Base-by-base conservation (phyloP, 352 stramenopile genomes). In the Globisporangium alternatum region DNA sequence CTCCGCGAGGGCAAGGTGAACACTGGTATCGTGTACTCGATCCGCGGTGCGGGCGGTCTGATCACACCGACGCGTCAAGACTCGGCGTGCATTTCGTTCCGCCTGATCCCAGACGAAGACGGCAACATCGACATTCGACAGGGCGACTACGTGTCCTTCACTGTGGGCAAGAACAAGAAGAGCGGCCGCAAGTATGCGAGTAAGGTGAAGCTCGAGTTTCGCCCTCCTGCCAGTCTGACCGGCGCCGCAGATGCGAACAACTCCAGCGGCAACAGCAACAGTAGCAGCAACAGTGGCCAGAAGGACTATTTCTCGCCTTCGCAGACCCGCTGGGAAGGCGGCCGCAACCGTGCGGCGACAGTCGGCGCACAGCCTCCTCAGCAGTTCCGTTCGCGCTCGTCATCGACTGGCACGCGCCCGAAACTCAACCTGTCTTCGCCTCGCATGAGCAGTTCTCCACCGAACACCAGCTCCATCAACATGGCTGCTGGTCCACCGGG, bases 161-260 rank as follows among this genome's bases (percentile, higher is more conserved):
- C 86, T 0, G 86, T 95, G 31, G 86, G 86, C 33, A 95, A 95
- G 76, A 95, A 95, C 78, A 95, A 95, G 65, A 95, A 95, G 73
- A 93, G 84, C 33, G 86, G 84, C 21, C 86, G 86, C 60, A 95
- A 95, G 65, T 95, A 95, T 62, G 86, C 86, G 44, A 92, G 81
- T 54, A 95, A 95, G 58, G 86, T 95, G 62, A 93, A 93, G 75
- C 71, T 95, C 62, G 86, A 95, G 75, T 95, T 93, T 67, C 86
- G 86, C 44, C 86, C 86, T 17, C 86, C 86, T 5, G 66, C 77
- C 9, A 91, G 74, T 56, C 39, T 87, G 30, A 89, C 80, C 5
- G 70, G 62, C 2, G 56, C 39, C 2, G 28, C 35, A 10, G 75
- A 79, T 25, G 55, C 62, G 15, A 72, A 49, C 41, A 71, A 41